Conservation (phyloP, 2,329 filamentous ascomycete species). For the Clathrospora elynae region DNA sequence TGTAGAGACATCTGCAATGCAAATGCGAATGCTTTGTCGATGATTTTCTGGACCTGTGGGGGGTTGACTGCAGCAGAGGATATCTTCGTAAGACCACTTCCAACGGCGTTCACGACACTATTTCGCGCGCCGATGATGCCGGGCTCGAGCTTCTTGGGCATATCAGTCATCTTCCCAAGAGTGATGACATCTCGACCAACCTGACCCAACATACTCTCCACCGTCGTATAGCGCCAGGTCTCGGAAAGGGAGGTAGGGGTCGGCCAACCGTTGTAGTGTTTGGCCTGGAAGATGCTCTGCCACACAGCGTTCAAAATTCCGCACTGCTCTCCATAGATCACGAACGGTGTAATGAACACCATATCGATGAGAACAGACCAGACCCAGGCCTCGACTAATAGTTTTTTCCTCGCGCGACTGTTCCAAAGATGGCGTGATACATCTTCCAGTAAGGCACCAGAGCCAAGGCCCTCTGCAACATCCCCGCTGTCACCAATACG, state of each 20-base stretch:
- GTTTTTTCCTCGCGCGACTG: slow-evolving; percentile 12
- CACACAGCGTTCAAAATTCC: background rate
- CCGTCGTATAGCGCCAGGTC: slow-evolving; percentile 16
- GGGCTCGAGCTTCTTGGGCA: background rate
- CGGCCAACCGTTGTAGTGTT: slow-evolving; percentile 10
- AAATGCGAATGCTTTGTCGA: slow-evolving; percentile 23
- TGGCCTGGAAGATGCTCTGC: slow-evolving; percentile 1
- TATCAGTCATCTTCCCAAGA: background rate
- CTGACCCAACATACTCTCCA: slow-evolving; percentile 1
- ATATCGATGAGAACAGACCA: slow-evolving; percentile 17
- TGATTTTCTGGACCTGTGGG: slow-evolving; percentile 4
- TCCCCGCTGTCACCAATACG: background rate
- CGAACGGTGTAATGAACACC: slow-evolving; percentile 15
- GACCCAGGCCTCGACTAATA: slow-evolving; percentile 19
- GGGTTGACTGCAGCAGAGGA: background rate
- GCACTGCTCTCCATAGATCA: slow-evolving; percentile 2
- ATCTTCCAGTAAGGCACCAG: background rate
- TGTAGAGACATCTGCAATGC: slow-evolving; percentile 23
- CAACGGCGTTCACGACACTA: background rate
- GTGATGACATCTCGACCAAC: slow-evolving; percentile 3
- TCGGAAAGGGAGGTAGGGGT: slow-evolving; percentile 10
- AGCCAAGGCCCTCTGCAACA: background rate
- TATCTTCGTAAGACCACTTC: background rate
- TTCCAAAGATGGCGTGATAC: slow-evolving; percentile 13
- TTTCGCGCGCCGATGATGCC: slow-evolving; percentile 4